Evolutionary conservation across 2,329 filamentous ascomycete species (phyloP), one percentile per base, ranked within the genome.

Genomic region (Ascochyta fabae): DNA sequence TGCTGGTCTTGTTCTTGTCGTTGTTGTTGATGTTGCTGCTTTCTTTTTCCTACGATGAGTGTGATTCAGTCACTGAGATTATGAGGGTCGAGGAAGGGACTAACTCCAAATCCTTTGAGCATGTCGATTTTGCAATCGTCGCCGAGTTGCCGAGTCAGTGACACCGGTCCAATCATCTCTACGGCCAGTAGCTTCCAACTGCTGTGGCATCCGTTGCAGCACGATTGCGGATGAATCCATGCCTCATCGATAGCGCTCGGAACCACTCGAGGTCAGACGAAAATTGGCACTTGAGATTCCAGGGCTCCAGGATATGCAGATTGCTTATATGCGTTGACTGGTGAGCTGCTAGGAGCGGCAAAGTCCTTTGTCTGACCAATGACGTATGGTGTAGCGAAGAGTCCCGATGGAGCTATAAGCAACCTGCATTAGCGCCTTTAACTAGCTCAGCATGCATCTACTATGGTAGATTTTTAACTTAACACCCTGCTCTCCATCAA

Each of bases 361-460:
- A 29, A 12, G 12, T 27, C 6, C 33, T 23, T 24, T 33, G 35
- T 33, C n/a, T 27, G 27, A 15, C 35, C 45, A 48, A 48, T 40
- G 35, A 48, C 35, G 45, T 29, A 38, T 26, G 9, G 19, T 6
- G 22, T 15, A 22, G 4, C 16, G 6, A 19, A 27, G 8, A 9
- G 23, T 9, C 22, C n/a, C 9, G 3, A n/a, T n/a, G 34, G n/a
- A 34, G 45, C 44, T 47, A 48, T 39, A 48, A 48, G 45, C 45
- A 48, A 26, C n/a, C 19, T 48, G 35, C 45, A 40, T 31, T 48
- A 41, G 27, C 27, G 27, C 27, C 27, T 29, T 9, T 9, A 10
- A 9, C 24, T 29, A 29, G 27, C 9, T 29, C 27, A 29, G 3
- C 10, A 3, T 9, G 3, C 9, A 3, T 29, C 27, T 12, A 29